Percentiles rank a stretch among this genome's conserved stretches.
phyloP scores from a whole-genome alignment of 2,329 filamentous ascomycete genomes.

The Talaromyces sp. region DNA sequence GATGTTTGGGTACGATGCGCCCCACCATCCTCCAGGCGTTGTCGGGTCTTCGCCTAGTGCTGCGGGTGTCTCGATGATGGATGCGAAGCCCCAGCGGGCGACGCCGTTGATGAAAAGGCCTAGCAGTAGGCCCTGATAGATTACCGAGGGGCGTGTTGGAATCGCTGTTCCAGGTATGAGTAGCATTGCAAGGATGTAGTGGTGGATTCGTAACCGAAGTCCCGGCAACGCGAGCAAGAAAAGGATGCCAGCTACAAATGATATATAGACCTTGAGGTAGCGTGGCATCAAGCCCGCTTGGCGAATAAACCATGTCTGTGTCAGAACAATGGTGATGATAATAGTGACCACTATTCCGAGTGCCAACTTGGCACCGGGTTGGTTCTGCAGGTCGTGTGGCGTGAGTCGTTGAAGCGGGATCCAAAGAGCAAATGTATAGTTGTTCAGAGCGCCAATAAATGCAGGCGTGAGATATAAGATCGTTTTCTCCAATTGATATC shows the following conservation, averaged over 20 bases:
- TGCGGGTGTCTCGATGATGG: constrained; percentile 74
- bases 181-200: constrained; percentile 85
- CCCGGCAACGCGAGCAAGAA: constrained; percentile 67
- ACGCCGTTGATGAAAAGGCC: constrained; percentile 93
- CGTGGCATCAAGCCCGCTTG: constrained; percentile 74
- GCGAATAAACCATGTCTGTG: constrained; percentile 81
- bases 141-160: constrained; percentile 75
- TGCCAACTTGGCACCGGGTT: constrained; percentile 82
- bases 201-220: constrained; percentile 82
- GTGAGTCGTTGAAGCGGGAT: constrained; percentile 94
- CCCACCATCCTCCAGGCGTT: constrained; percentile 42
- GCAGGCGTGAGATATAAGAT: constrained; percentile 83
- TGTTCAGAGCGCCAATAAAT: constrained; percentile 88
- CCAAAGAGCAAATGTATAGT: constrained; percentile 82
- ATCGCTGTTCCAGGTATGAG: constrained; percentile 83
- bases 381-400: constrained; percentile 77
- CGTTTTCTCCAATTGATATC: constrained; percentile 75
- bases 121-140: constrained; percentile 85
- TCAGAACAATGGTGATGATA: constrained; percentile 62
- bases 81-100: constrained; percentile 88
- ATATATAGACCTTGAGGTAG: constrained; percentile 71
- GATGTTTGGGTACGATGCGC: constrained; percentile 48
- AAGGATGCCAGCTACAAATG: constrained; percentile 63
- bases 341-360: constrained; percentile 70
- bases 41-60: constrained; percentile 54